Conservation (phyloP, 2,329 filamentous ascomycete genomes). For the Didymella lethalis region DNA sequence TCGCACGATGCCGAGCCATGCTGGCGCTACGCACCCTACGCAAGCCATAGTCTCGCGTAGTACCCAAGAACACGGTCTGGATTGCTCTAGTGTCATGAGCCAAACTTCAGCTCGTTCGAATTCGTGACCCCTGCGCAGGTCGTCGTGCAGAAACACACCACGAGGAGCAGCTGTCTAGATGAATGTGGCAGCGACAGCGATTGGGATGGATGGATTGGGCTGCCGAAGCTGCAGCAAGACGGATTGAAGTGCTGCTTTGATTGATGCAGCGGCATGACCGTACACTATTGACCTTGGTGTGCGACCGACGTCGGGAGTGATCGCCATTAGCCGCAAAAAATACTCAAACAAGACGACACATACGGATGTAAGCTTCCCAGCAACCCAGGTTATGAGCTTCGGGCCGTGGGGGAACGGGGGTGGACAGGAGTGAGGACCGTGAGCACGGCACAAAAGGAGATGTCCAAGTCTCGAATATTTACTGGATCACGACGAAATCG, state of each 20-base stretch:
- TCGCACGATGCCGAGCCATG: neutral
- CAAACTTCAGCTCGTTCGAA: conserved; percentile 11
- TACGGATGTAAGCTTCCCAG: conserved; percentile 5
- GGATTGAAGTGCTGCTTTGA: neutral
- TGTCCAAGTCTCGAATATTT: neutral
- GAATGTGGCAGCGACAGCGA: conserved; percentile 12
- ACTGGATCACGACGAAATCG: neutral
- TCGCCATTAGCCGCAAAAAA: conserved; percentile 2
- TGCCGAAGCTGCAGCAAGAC: neutral
- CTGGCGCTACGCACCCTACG: conserved; percentile 7
- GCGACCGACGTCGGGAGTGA: neutral
- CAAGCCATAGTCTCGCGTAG: conserved; percentile 20
- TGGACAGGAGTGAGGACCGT: neutral
- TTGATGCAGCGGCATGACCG: neutral
- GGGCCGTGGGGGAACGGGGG: conserved; percentile 1
- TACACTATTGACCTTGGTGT: neutral
- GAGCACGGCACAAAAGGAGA: neutral
- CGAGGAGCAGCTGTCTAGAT: conserved; percentile 4
- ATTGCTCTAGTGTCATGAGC: conserved; percentile 11
- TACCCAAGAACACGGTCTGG: conserved; percentile 13
- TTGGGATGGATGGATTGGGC: conserved; percentile 2
- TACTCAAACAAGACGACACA: conserved; percentile 8
- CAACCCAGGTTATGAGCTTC: neutral
- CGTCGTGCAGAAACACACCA: neutral
- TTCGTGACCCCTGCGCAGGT: neutral